Conservation (phyloP, 345 rosid genomes). For the Eucalyptus victrix region DNA sequence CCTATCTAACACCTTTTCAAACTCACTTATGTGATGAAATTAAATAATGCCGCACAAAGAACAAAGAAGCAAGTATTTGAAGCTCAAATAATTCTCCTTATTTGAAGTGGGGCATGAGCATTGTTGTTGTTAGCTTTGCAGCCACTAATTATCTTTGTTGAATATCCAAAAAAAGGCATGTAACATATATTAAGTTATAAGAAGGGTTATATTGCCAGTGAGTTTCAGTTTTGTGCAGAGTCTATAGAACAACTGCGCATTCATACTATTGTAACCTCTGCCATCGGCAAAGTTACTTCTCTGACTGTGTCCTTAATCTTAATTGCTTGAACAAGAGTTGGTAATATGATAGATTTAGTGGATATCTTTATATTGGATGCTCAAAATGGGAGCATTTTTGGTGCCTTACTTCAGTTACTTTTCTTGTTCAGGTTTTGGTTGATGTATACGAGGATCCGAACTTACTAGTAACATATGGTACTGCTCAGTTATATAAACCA, state of each 20-base stretch:
- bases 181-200: neutral
- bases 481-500: neutral
- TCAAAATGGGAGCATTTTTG: neutral
- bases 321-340: neutral
- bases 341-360: neutral
- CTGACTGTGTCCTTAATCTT: neutral
- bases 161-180: neutral
- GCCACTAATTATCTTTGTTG: neutral
- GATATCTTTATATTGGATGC: neutral
- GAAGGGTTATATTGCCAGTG: neutral
- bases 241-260: neutral
- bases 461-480: conserved; percentile 84
- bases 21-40: neutral
- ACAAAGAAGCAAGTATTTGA: neutral
- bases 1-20: neutral
- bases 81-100: neutral
- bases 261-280: neutral
- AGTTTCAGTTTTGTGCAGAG: neutral
- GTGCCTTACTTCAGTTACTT: neutral
- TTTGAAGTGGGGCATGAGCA: neutral
- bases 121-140: neutral
- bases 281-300: neutral
- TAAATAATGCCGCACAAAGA: neutral
- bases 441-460: conserved; percentile 63
- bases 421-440: conserved; percentile 58